These are phyloP conservation scores for Geosmithia putterillii DNA, from an alignment of 2,329 filamentous ascomycete species.

Conservation along the genomic window DNA sequence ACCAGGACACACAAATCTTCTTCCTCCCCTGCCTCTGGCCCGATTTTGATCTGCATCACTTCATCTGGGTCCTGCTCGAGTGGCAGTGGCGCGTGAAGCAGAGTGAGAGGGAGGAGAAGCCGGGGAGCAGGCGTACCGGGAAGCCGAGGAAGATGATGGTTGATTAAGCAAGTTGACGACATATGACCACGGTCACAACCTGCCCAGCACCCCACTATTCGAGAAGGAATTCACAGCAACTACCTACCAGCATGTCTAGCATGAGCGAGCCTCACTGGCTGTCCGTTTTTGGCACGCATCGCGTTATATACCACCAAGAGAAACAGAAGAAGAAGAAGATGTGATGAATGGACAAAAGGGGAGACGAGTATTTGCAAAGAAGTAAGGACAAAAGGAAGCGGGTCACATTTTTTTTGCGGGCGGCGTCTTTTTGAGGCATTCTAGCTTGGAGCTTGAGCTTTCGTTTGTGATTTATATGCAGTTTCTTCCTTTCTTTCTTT, in stretches of 20 bases:
- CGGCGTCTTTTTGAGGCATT: background rate
- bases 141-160: constrained; percentile 11
- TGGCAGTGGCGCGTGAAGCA: constrained; percentile 64
- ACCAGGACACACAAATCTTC: constrained; percentile 82
- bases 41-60: constrained; percentile 88
- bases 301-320: background rate
- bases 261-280: background rate
- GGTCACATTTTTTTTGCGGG: background rate
- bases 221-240: background rate
- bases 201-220: background rate
- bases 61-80: constrained; percentile 82
- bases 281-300: background rate
- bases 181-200: too few species aligned
- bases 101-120: constrained; percentile 35
- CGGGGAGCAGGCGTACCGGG: constrained; percentile 16
- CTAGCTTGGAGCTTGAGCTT: background rate
- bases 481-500: background rate
- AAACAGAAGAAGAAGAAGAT: background rate
- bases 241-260: background rate
- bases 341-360: background rate
- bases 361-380: too few species aligned
- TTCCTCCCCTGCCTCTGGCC: constrained; percentile 92
- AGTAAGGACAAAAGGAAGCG: too few species aligned
- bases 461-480: background rate
- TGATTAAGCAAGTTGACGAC: constrained; percentile 7